Conservation (phyloP, 1,139 yeast genomes). For the Kluyveromyces sp. region DNA sequence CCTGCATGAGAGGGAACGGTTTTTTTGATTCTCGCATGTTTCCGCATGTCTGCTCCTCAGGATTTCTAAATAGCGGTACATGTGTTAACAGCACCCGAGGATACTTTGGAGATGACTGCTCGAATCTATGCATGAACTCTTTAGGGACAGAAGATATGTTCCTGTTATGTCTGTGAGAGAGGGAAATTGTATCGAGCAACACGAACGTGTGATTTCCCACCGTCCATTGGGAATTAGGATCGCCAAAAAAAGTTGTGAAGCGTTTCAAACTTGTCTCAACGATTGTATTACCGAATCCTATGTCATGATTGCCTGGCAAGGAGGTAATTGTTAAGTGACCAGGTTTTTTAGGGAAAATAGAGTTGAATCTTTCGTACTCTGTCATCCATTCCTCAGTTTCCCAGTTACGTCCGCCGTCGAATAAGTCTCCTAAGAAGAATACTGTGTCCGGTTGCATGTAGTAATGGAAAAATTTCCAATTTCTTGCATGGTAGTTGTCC, state of each 20-base stretch:
- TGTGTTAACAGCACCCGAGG: constrained; percentile 74
- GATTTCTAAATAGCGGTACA: constrained; percentile 67
- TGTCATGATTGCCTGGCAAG: constrained; percentile 92
- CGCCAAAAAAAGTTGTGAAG: constrained; percentile 70
- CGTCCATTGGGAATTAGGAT: constrained; percentile 46
- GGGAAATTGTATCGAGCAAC: constrained; percentile 71
- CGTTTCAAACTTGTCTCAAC: constrained; percentile 49
- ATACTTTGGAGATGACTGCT: constrained; percentile 29
- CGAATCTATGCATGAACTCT: constrained; percentile 28
- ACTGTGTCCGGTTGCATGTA: constrained; percentile 67
- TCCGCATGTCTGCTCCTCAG: constrained; percentile 53
- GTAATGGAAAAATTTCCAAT: constrained; percentile 57
- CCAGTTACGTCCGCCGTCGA: constrained; percentile 96
- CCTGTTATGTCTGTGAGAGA: constrained; percentile 46
- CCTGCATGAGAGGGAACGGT: constrained; percentile 61
- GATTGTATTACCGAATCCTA: constrained; percentile 75
- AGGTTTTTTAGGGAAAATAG: constrained; percentile 49
- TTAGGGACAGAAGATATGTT: constrained; percentile 39
- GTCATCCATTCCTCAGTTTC: constrained; percentile 56
- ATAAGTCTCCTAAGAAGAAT: constrained; percentile 80
- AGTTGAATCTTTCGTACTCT: constrained; percentile 65
- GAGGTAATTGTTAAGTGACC: constrained; percentile 46
- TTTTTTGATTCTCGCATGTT: constrained; percentile 55
- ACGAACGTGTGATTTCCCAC: constrained; percentile 75
- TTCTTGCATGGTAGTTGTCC: constrained; percentile 75